phyloP scores from a whole-genome alignment of 2,329 filamentous ascomycete genomes.

The Fusarium sp. region DNA sequence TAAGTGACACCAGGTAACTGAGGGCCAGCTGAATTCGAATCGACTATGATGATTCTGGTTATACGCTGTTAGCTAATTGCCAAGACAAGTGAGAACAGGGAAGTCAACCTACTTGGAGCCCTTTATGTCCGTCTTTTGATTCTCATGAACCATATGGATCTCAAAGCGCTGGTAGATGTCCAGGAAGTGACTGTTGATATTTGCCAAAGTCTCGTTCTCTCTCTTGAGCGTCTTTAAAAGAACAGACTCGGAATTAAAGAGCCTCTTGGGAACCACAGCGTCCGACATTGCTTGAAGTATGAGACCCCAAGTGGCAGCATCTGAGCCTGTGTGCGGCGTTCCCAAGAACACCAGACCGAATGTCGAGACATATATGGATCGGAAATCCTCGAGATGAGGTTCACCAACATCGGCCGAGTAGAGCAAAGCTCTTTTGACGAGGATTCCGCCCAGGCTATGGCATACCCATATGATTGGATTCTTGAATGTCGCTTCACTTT shows the following conservation, averaged over 20 bases:
- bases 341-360: constrained; percentile 81
- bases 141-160: constrained; percentile 81
- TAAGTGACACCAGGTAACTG: constrained; percentile 74
- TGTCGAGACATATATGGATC: constrained; percentile 77
- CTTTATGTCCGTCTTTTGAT: constrained; percentile 74
- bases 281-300: constrained; percentile 74
- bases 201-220: constrained; percentile 77
- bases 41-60: constrained; percentile 68
- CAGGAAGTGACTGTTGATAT: constrained; percentile 77
- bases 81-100: background rate
- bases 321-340: constrained; percentile 77
- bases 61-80: constrained; percentile 4
- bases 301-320: constrained; percentile 72
- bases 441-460: constrained; percentile 77
- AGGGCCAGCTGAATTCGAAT: constrained; percentile 74
- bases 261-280: constrained; percentile 69
- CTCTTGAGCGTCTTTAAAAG: constrained; percentile 75
- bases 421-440: constrained; percentile 75
- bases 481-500: constrained; percentile 62
- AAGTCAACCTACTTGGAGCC: constrained; percentile 60
- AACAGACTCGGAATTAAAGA: constrained; percentile 73
- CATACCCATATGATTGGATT: constrained; percentile 80
- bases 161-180: constrained; percentile 76
- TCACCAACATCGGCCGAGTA: constrained; percentile 70
- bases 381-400: constrained; percentile 68